Conservation (phyloP, 2,329 filamentous ascomycete genomes). For the Aspergillus sclerotialis region DNA sequence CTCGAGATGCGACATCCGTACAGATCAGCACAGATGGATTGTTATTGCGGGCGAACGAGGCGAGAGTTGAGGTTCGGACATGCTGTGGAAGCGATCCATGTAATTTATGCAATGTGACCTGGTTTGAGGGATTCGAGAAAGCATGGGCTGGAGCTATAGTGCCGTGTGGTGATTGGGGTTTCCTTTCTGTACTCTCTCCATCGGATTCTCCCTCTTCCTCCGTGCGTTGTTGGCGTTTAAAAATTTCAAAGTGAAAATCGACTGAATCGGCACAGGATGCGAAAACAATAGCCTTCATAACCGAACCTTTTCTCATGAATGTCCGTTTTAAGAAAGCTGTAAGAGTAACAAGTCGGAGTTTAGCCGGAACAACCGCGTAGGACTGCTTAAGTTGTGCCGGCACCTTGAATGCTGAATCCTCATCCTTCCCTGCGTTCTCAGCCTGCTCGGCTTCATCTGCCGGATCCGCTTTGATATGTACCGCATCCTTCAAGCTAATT, state of each 20-base stretch:
- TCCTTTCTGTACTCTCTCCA: slow-evolving; percentile 14
- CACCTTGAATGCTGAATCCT: slow-evolving; percentile 62
- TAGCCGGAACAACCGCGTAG: slow-evolving; percentile 79
- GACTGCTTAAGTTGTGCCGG: slow-evolving; percentile 92
- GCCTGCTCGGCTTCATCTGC: slow-evolving; percentile 48
- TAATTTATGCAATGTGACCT: slow-evolving; percentile 74
- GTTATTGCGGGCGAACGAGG: slow-evolving; percentile 66
- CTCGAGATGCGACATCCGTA: slow-evolving; percentile 91
- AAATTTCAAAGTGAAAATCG: slow-evolving; percentile 87
- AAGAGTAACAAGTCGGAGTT: slow-evolving; percentile 82
- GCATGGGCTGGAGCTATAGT: slow-evolving; percentile 56
- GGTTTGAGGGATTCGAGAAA: slow-evolving; percentile 68
- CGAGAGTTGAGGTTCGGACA: slow-evolving; percentile 77
- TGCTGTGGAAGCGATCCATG: slow-evolving; percentile 88
- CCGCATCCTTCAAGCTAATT: slow-evolving; percentile 88
- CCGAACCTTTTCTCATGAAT: slow-evolving; percentile 79
- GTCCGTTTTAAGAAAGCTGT: slow-evolving; percentile 76
- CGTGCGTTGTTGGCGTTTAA: slow-evolving; percentile 44
- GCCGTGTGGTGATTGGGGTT: slow-evolving; percentile 28
- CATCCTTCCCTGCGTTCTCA: slow-evolving; percentile 39
- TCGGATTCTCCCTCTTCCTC: slow-evolving; percentile 17
- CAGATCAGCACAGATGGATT: slow-evolving; percentile 79
- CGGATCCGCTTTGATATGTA: slow-evolving; percentile 69
- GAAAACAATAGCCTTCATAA: slow-evolving; percentile 96
- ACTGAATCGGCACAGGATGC: slow-evolving; percentile 95